Evolutionary conservation across 257 asterid species (phyloP), one percentile per base, ranked within the genome.

Genomic region (Scutellaria barbata): DNA sequence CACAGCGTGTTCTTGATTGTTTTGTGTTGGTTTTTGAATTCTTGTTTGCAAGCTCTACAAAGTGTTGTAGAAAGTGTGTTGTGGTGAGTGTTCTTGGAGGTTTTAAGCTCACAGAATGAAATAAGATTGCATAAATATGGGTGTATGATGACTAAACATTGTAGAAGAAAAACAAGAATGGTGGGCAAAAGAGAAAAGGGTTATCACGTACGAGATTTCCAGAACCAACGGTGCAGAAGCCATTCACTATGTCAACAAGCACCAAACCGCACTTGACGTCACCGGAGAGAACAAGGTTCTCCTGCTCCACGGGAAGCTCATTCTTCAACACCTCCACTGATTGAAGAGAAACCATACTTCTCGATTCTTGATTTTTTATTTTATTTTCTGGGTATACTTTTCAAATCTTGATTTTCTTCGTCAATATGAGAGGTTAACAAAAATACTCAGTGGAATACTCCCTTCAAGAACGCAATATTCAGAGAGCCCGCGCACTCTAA

Each of bases 211-310:
- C 97, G 90, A 93, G 78, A 85, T 85, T 80, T 53, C 98, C 98
- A 16, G 96, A 82, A 56, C 96, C 96, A n/a, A 88, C 92, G 12
- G 98, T 90, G 82, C 98, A 90, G 85, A 92, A 92, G 80, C 98
- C 98, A 81, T 93, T 90, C 56, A 90, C 82, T 76, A 93, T 71
- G 74, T 93, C 97, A 30, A 93, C 94, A 35, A 93, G 94, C 45
- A 93, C 89, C 73, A 93, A 85, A 73, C 97, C 98, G 75, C 87
- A 72, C 62, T 77, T 85, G 5, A 77, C 75, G 2, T 87, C 84
- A 56, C 81, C 89, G 66, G 96, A 83, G 73, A 93, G 81, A 66
- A 80, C 6, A 16, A 90, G 57, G 55, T 75, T 10, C 35, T 76
- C 90, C 76, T 86, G 86, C 60, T 86, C 85, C 64, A 90, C 73